Evolutionary conservation across 768 basidiomycete genomes (phyloP).

Genomic region (Pleurotus salmoneostramineus): DNA sequence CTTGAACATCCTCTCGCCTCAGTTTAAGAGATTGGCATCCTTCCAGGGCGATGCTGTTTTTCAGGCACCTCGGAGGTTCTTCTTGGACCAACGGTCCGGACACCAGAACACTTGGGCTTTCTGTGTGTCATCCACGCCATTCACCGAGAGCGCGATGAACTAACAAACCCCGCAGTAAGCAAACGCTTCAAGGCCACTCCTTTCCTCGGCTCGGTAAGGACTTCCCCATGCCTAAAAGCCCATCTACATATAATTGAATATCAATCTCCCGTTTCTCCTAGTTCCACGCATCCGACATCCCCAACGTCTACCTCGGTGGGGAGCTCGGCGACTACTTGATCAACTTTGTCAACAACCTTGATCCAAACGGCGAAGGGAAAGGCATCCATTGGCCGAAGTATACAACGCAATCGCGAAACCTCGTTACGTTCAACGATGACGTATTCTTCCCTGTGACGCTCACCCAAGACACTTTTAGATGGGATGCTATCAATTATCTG

Average conservation of each 20-base stretch:
- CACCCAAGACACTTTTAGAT: not conserved
- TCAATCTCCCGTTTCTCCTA: slow-evolving; percentile 5
- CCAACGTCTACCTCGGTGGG: slow-evolving; percentile 19
- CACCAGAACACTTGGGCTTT: not conserved
- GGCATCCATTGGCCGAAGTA: slow-evolving; percentile 30
- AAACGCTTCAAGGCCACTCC: not conserved
- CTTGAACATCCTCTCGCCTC: slow-evolving; percentile 8
- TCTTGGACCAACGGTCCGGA: not conserved
- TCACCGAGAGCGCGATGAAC: too few species aligned
- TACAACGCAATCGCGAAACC: not conserved
- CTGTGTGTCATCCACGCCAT: not conserved
- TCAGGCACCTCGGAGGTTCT: slow-evolving; percentile 2
- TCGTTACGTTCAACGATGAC: not conserved
- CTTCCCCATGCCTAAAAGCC: not conserved
- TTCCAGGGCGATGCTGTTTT: slow-evolving; percentile 11
- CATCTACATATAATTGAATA: too few species aligned
- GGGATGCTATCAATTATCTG: not conserved
- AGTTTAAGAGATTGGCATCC: slow-evolving; percentile 18
- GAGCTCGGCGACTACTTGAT: slow-evolving; percentile 32
- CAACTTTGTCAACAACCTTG: slow-evolving; percentile 27
- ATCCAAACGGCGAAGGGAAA: slow-evolving; percentile 28
- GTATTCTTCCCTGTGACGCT: slow-evolving; percentile 4
- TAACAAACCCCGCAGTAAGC: not conserved
- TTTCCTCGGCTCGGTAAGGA: not conserved
- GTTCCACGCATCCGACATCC: slow-evolving; percentile 29